Evolutionary conservation across 306 rosid genomes (phyloP), one percentile per base, ranked within the genome.

Genomic region (Rubus idaeus): DNA sequence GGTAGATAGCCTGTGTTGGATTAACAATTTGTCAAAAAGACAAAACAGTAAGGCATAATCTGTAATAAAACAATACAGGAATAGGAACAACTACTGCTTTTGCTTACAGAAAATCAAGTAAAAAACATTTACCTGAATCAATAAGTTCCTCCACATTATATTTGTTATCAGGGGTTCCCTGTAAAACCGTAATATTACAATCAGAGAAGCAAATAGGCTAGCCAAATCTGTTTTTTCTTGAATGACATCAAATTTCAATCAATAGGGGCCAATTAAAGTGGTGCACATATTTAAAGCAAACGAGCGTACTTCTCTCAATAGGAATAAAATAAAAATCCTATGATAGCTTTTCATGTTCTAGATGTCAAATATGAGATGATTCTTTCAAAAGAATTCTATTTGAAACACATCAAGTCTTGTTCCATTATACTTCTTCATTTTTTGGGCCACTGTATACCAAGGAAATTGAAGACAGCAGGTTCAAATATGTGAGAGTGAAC

Each of bases 61-160:
- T 58, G 67, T 42, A 53, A 55, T 23, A 56, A 2, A 0, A 56
- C n/a, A 53, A n/a, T 53, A 40, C 51, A 53, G 3, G 9, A 35
- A 39, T 45, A 44, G 64, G 69, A 61, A 16, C 16, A 17, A 46
- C 66, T 0, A 14, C 14, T 17, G 51, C 9, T 17, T 42, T 2
- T 50, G 11, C 5, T 52, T 3, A 40, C 46, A 41, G 10, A 42
- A 23, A 8, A 2, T n/a, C 4, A 11, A 6, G 10, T 13, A 17
- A 41, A 46, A 69, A 23, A 8, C 4, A 26, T 18, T 70, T 85
- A 92, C 98, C 97, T 95, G 98, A 70, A 95, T 68, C 78, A 92
- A 78, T 83, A 95, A 82, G 78, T 95, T 95, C 84, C 98, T 90
- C 98, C 98, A 92, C 97, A 95, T 90, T 60, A 95, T 84, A 77